Percentiles rank a stretch among this genome's conserved stretches.
phyloP scores from a whole-genome alignment of 345 rosid genomes.

The Sisymbrium irio region DNA sequence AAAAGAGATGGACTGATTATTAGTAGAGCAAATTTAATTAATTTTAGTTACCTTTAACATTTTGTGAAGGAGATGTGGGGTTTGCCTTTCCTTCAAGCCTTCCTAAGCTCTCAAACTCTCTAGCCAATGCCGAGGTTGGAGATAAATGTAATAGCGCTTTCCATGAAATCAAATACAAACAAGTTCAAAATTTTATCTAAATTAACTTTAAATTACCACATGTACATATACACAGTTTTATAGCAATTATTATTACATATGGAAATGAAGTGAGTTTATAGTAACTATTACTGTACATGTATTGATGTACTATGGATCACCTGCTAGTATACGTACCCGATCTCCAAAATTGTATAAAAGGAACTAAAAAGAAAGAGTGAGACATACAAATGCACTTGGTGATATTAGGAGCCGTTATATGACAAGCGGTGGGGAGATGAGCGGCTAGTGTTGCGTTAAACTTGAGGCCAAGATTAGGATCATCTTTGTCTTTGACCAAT shows the following conservation, averaged over 20 bases:
- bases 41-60: neutral
- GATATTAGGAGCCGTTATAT: constrained; percentile 45
- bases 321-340: neutral
- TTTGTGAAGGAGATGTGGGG: constrained; percentile 26
- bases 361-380: neutral
- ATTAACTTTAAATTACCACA: neutral
- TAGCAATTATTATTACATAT: too few relatives aligned
- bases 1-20: neutral
- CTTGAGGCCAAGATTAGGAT: constrained; percentile 71
- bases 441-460: constrained; percentile 63
- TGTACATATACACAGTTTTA: too few relatives aligned
- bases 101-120: constrained; percentile 55
- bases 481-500: constrained; percentile 60
- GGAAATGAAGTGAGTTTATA: too few relatives aligned
- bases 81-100: constrained; percentile 32
- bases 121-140: constrained; percentile 64
- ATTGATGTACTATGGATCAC: neutral
- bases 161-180: neutral
- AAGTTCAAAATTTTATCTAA: neutral
- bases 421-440: constrained; percentile 57
- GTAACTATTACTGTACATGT: too few relatives aligned
- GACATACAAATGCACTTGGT: constrained; percentile 59
- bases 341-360: neutral
- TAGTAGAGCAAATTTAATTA: neutral
- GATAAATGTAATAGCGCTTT: constrained; percentile 63